A percentile compares a stretch with the other conserved stretches of the same genome.
These are phyloP conservation scores for Mrakiaceae sp. DNA, from an alignment of 1,284 basidiomycete species.

Conservation along the genomic window DNA sequence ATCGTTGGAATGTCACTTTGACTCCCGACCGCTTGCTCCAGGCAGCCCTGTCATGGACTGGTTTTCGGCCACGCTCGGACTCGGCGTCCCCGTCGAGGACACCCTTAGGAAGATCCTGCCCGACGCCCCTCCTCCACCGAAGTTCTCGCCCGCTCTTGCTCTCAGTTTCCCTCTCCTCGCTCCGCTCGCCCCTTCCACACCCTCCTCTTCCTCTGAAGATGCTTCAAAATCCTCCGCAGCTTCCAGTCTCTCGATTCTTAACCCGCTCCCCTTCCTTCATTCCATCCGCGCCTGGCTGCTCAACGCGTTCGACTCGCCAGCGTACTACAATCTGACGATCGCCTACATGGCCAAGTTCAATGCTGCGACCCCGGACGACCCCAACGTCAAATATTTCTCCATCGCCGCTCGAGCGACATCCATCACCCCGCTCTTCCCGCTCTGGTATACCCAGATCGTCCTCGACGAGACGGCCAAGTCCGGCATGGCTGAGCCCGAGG, in stretches of 20 bases:
- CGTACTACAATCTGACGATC: conserved; percentile 89
- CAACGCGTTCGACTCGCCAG: conserved; percentile 89
- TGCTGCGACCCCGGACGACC: conserved; percentile 74
- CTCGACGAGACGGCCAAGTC: conserved; percentile 54
- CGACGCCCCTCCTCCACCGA: conserved; percentile 20
- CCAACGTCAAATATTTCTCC: conserved; percentile 79
- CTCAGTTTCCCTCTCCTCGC: conserved; percentile 40
- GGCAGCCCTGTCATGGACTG: conserved; percentile 99
- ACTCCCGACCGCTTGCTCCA: not conserved
- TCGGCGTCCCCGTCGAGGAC: conserved; percentile 45
- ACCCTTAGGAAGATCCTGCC: no score
- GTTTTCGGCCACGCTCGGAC: conserved; percentile 81
- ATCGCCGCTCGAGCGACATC: conserved; percentile 66
- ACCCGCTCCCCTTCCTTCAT: conserved; percentile 49
- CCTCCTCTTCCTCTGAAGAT: not conserved
- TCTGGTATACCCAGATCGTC: conserved; percentile 93
- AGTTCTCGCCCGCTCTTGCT: conserved; percentile 35
- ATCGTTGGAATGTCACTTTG: not conserved
- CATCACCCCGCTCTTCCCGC: conserved; percentile 74
- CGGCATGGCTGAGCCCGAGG: conserved; percentile 47
- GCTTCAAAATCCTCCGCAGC: not conserved
- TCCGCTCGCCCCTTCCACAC: conserved; percentile 19
- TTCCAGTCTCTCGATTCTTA: conserved; percentile 1
- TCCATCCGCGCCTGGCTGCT: conserved; percentile 50
- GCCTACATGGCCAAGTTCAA: conserved; percentile 83